Conservation (phyloP, 164 flowering plant species). For the Echeveria elegans region DNA sequence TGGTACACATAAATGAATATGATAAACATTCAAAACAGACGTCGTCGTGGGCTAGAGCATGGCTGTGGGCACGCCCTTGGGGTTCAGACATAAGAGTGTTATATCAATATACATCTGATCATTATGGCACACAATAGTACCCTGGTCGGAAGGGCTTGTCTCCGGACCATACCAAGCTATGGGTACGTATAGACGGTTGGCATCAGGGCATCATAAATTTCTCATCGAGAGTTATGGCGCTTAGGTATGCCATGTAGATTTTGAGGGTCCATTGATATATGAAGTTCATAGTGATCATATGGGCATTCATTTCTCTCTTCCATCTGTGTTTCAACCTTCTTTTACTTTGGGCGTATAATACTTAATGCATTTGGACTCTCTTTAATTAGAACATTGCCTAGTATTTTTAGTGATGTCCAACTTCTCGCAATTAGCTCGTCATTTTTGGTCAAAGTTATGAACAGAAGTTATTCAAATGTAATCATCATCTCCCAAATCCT, state of each 20-base stretch:
- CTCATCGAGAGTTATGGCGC: neutral
- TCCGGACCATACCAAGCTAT: constrained; percentile 1
- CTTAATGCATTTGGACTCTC: no score
- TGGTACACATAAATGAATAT: neutral
- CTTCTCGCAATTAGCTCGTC: no score
- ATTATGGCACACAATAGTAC: constrained; percentile 3
- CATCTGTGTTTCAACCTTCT: neutral
- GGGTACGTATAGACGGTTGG: no score
- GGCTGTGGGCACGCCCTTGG: constrained; percentile 1
- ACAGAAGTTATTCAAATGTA: neutral
- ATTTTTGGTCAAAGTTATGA: neutral
- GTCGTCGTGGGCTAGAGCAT: neutral
- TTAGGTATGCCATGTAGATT: neutral
- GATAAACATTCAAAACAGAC: neutral
- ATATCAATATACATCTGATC: neutral
- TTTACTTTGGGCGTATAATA: no score
- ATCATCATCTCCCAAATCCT: neutral
- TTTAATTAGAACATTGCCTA: no score
- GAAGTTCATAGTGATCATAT: neutral
- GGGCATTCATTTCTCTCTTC: neutral
- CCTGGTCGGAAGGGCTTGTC: constrained; percentile 5
- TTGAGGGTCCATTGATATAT: neutral
- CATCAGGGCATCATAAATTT: constrained; percentile 2
- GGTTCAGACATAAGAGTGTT: neutral
- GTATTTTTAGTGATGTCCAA: no score